Conservation (phyloP, 2,329 filamentous ascomycete species). For the Zymoseptoria ardabiliae region DNA sequence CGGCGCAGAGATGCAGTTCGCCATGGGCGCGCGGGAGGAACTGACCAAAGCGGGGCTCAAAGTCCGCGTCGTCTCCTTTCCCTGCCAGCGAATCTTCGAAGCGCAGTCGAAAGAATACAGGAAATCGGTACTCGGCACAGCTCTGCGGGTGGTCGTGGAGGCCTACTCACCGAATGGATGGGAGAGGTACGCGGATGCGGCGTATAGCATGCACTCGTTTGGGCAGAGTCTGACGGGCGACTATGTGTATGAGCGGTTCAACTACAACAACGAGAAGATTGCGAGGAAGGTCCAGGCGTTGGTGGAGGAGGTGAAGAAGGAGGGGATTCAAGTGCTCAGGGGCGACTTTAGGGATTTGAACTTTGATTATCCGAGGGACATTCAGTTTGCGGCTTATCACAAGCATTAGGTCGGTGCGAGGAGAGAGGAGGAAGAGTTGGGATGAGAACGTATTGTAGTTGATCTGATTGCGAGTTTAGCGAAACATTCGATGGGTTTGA, state of each 20-base stretch:
- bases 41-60: conserved; percentile 32
- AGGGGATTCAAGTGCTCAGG: conserved; percentile 27
- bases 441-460: too few species aligned
- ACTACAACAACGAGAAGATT: conserved; percentile 43
- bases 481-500: too few species aligned
- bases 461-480: too few species aligned
- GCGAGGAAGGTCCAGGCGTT: conserved; percentile 35
- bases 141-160: conserved; percentile 49
- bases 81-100: conserved; percentile 46
- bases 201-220: conserved; percentile 47
- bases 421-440: not conserved
- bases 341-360: conserved; percentile 29
- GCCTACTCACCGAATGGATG: conserved; percentile 52
- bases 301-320: conserved; percentile 31
- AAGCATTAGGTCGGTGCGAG: not conserved
- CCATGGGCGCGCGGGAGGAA: conserved; percentile 36
- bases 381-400: conserved; percentile 19
- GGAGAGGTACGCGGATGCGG: conserved; percentile 55
- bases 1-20: conserved; percentile 45
- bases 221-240: conserved; percentile 51
- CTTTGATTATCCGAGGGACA: conserved; percentile 22
- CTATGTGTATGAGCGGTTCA: conserved; percentile 50
- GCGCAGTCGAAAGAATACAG: conserved; percentile 41
- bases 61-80: conserved; percentile 44
- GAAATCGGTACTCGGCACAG: conserved; percentile 38